These are phyloP conservation scores for Stenocarpella maydis DNA, from an alignment of 2,329 filamentous ascomycete species.

Conservation along the genomic window DNA sequence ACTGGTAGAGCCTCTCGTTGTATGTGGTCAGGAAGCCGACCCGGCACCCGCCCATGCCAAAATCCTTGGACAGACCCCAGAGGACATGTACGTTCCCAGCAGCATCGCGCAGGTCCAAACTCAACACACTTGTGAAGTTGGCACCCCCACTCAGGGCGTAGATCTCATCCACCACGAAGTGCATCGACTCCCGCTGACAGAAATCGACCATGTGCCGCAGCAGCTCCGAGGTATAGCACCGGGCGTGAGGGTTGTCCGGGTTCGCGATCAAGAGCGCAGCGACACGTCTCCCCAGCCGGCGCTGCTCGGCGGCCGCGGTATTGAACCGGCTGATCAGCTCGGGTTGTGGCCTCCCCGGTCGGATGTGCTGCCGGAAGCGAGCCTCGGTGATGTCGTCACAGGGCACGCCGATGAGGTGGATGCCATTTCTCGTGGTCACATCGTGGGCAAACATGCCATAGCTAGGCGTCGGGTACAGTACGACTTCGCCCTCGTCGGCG, in stretches of 20 bases:
- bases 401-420: conserved; percentile 27
- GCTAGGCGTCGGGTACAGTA: conserved; percentile 30
- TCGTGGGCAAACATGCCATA: conserved; percentile 34
- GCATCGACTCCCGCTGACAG: conserved; percentile 28
- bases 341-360: conserved; percentile 29
- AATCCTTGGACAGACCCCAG: conserved; percentile 30
- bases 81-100: conserved; percentile 31
- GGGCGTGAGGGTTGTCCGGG: conserved; percentile 32
- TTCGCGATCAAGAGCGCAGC: conserved; percentile 33
- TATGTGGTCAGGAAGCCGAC: conserved; percentile 32
- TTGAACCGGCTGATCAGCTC: conserved; percentile 28
- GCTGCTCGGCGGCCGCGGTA: conserved; percentile 21
- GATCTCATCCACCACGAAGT: conserved; percentile 33
- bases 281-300: conserved; percentile 26
- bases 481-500: conserved; percentile 27
- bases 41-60: conserved; percentile 29
- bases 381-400: conserved; percentile 34
- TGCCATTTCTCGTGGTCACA: conserved; percentile 28
- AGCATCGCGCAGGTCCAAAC: conserved; percentile 24
- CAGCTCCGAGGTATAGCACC: conserved; percentile 28
- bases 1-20: conserved; percentile 31
- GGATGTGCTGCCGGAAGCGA: conserved; percentile 30
- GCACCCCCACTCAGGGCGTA: conserved; percentile 31
- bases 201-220: conserved; percentile 29
- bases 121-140: conserved; percentile 29